Conservation (phyloP, 176 grass and related monocot species). For the Phoenix dactylifera region DNA sequence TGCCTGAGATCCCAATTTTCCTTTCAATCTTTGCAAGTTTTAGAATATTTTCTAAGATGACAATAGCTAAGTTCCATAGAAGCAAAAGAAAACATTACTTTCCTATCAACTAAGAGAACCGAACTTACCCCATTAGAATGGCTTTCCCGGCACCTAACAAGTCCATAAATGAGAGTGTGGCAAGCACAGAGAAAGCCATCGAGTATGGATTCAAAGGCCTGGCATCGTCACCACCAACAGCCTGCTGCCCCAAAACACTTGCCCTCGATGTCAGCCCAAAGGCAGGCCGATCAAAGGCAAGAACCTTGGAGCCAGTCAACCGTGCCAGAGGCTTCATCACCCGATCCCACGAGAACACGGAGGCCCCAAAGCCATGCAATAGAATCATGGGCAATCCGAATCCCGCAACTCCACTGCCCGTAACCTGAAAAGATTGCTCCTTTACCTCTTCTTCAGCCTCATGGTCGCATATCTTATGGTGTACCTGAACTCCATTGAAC, state of each 20-base stretch:
- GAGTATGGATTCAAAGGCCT: constrained; percentile 71
- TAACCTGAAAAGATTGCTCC: constrained; percentile 13
- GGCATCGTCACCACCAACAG: constrained; percentile 14
- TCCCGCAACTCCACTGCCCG: background rate
- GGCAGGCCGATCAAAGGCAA: constrained; percentile 79
- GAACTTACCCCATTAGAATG: constrained; percentile 59
- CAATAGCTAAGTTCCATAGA: too few species aligned
- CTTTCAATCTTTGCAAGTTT: background rate
- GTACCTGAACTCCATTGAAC: constrained; percentile 54
- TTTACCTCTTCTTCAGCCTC: constrained; percentile 2
- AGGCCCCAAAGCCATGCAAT: constrained; percentile 83
- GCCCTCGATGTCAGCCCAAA: constrained; percentile 65
- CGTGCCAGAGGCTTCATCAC: constrained; percentile 53
- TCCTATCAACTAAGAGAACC: background rate
- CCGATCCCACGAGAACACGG: constrained; percentile 69
- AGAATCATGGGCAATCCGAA: constrained; percentile 47
- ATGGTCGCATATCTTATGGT: constrained; percentile 71
- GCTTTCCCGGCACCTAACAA: constrained; percentile 40
- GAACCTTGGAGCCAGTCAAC: constrained; percentile 54
- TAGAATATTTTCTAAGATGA: too few species aligned
- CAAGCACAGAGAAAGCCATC: constrained; percentile 66
- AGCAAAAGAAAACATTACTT: background rate
- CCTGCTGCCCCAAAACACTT: constrained; percentile 4
- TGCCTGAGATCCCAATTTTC: constrained; percentile 50
- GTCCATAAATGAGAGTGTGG: constrained; percentile 63